A percentile compares a stretch with the other conserved stretches of the same genome.
Evolutionary conservation across 345 rosid genomes (phyloP).

Genomic region (Sonneratia caseolaris): DNA sequence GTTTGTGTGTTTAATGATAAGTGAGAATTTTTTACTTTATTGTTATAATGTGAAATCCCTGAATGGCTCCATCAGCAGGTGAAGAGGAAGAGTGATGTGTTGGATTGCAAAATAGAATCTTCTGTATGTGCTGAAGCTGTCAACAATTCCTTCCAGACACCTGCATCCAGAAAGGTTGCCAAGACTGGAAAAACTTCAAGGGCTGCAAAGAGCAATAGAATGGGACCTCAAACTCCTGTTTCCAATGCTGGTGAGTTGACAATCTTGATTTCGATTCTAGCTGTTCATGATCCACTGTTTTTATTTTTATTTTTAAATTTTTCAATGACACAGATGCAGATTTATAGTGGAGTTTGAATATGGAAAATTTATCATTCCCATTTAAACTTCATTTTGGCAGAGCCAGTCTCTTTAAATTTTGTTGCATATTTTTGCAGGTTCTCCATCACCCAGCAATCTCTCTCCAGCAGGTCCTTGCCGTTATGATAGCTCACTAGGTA

Average conservation of each 20-base stretch:
- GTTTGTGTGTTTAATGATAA: not conserved
- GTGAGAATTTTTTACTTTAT: not conserved
- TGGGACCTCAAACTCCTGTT: slow-evolving; percentile 48
- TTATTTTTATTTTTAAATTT: not conserved
- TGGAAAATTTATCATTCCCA: not conserved
- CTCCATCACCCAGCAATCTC: slow-evolving; percentile 64
- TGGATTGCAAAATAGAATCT: slow-evolving; percentile 45
- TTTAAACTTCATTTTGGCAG: not conserved
- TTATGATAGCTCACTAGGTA: slow-evolving; percentile 97
- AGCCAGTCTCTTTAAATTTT: slow-evolving; percentile 10
- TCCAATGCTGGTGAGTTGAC: slow-evolving; percentile 53
- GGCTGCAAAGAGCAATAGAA: slow-evolving; percentile 44
- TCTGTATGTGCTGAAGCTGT: slow-evolving; percentile 38
- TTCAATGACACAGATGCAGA: not conserved
- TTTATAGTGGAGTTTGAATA: not conserved
- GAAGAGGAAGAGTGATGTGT: slow-evolving; percentile 65
- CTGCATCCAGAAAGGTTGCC: slow-evolving; percentile 62
- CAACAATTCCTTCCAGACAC: slow-evolving; percentile 55
- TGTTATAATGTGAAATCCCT: not conserved
- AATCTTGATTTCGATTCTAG: not conserved
- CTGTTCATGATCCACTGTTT: not conserved
- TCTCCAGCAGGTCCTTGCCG: slow-evolving; percentile 84
- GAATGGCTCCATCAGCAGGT: slow-evolving; percentile 32
- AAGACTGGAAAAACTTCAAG: slow-evolving; percentile 62
- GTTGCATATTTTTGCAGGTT: slow-evolving; percentile 53